Evolutionary conservation across 2,329 filamentous ascomycete genomes (phyloP), one percentile per base, ranked within the genome.

Genomic region (Fonsecaea pedrosoi): DNA sequence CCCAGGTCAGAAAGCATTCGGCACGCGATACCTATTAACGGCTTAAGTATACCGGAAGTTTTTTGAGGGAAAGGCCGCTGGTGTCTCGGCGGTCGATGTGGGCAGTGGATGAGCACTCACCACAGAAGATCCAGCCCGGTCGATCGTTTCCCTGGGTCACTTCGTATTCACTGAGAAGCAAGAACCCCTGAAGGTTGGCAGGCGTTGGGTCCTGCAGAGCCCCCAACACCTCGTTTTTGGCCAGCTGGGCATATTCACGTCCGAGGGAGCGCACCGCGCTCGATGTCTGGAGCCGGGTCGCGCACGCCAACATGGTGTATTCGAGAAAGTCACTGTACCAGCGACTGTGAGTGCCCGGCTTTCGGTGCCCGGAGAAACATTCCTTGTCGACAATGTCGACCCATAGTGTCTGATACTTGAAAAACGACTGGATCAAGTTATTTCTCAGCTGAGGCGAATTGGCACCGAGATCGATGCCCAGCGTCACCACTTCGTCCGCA

Each of bases 151-250:
- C 53, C 53, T 54, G 53, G 12, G 55, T 58, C 13, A 58, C 55
- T 35, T 58, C 55, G 38, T 58, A 58, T 58, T 58, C 55, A 40
- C 55, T 58, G 21, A 58, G 55, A 15, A 58, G 37, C n/a, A 58
- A 40, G 25, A 37, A 58, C 10, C 32, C 55, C 38, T 58, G 55
- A 15, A 58, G 18, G 32, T 15, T 42, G 12, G 55, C 55, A n/a
- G 55, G 55, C 21, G 55, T 58, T 40, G 55, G 55, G 15, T 58
- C 55, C 4, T 40, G 55, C 55, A 58, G 25, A 38, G 30, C 55
- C 15, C 35, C 25, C 37, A 42, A 38, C n/a, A 40, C 38, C 37
- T 58, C 55, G 18, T 37, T n/a, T 42, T 18, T 38, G 15, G 42
- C 40, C 38, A 35, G 35, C 58, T 54, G 38, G 21, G 58, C 18